phyloP scores from a whole-genome alignment of 2,329 filamentous ascomycete genomes.

The Cladorrhinum sp. region DNA sequence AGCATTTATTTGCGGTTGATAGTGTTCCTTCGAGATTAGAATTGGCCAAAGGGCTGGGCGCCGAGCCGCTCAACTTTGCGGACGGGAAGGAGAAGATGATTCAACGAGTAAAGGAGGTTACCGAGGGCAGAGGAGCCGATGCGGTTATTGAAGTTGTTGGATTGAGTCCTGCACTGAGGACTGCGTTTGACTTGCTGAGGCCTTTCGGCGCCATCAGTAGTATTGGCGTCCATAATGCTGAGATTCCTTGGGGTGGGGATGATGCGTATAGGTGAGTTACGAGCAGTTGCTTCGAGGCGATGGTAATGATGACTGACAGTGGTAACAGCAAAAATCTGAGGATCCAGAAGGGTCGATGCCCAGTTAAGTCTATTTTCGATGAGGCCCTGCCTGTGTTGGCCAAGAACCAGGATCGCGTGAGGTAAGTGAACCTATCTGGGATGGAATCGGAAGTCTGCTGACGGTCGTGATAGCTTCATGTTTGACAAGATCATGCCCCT shows the following conservation, averaged over 20 bases:
- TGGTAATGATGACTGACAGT: slow-evolving; percentile 30
- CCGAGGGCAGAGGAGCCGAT: slow-evolving; percentile 79
- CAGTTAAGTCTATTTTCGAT: slow-evolving; percentile 67
- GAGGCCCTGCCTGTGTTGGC: slow-evolving; percentile 63
- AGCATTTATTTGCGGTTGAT: slow-evolving; percentile 75
- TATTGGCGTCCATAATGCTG: slow-evolving; percentile 72
- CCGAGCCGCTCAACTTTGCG: slow-evolving; percentile 78
- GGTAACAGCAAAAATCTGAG: slow-evolving; percentile 63
- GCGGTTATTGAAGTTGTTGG: slow-evolving; percentile 79
- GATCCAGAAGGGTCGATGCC: slow-evolving; percentile 73
- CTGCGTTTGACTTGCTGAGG: slow-evolving; percentile 67
- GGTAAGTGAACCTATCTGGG: slow-evolving; percentile 46
- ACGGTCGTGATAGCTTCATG: slow-evolving; percentile 59
- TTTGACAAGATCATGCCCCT: slow-evolving; percentile 72
- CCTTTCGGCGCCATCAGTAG: slow-evolving; percentile 72
- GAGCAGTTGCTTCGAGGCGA: neutral
- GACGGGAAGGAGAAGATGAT: slow-evolving; percentile 60
- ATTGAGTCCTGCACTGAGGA: slow-evolving; percentile 63
- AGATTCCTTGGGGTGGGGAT: slow-evolving; percentile 65
- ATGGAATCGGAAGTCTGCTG: neutral
- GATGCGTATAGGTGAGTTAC: slow-evolving; percentile 52
- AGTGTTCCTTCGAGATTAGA: slow-evolving; percentile 71
- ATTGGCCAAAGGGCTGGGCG: slow-evolving; percentile 69
- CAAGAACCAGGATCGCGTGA: slow-evolving; percentile 63
- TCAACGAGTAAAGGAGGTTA: slow-evolving; percentile 68